Evolutionary conservation across 768 basidiomycete species (phyloP).

Genomic region (Daedaleopsis nitida): DNA sequence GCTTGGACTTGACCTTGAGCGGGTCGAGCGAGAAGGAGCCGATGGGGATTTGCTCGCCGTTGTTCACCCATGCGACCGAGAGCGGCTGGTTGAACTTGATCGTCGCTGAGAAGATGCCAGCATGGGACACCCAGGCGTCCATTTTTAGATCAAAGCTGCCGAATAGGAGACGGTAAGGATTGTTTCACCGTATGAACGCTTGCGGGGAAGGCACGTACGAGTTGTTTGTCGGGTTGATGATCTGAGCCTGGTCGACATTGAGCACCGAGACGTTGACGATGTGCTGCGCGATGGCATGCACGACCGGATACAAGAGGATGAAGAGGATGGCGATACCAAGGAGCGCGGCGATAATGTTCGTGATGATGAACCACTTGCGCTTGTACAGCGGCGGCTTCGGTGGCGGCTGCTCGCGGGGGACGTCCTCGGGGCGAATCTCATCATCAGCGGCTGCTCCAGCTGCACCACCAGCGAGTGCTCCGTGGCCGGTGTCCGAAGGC

Average conservation of each 20-base stretch:
- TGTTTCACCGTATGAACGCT: background rate
- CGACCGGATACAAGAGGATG: constrained; percentile 67
- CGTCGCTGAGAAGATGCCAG: constrained; percentile 63
- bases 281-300: constrained; percentile 65
- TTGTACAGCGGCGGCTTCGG: constrained; percentile 54
- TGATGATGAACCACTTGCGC: constrained; percentile 64
- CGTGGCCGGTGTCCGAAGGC: background rate
- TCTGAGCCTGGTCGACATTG: constrained; percentile 52
- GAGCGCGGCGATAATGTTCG: constrained; percentile 48
- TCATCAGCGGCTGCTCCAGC: background rate
- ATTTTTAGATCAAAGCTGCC: constrained; percentile 53
- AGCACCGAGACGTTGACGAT: constrained; percentile 60
- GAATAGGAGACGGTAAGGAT: background rate
- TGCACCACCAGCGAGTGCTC: background rate
- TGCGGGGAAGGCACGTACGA: constrained; percentile 40
- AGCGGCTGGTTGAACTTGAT: constrained; percentile 63
- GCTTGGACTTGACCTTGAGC: constrained; percentile 53
- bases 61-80: constrained; percentile 58
- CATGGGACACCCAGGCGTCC: constrained; percentile 62
- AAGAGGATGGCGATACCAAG: constrained; percentile 66
- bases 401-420: constrained; percentile 8
- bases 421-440: constrained; percentile 13
- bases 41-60: constrained; percentile 48
- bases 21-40: constrained; percentile 53
- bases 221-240: constrained; percentile 54